Base-by-base conservation (phyloP, 305 asterid genomes). In the Fraxinus albicans region DNA sequence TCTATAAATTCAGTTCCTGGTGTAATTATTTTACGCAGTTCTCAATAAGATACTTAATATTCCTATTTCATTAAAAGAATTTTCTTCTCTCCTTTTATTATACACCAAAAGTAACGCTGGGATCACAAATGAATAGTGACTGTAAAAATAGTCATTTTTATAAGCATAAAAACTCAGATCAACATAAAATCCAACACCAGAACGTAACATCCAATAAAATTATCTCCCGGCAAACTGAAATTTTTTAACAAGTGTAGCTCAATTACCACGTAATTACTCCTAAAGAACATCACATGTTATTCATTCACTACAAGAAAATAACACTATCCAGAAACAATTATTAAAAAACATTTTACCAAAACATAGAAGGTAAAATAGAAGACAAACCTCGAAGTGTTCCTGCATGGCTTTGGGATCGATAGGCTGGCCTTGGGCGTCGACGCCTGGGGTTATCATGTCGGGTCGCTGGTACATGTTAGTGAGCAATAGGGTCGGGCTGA, bases 381-480 rank as follows among this genome's bases (percentile, higher is more conserved):
- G 29, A 29, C 4, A 65, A 75, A 95, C 99, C 98, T 95, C 99
- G 83, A 94, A 95, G 82, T 96, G 98, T 25, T 92, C 90, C 85
- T 96, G 99, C 88, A 94, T 96, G 83, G 91, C 91, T 7, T 70
- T 83, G 8, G 98, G 98, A 73, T 93, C 94, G 82, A 94, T 88
- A 0, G 96, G 95, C 6, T 90, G 93, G 12, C 98, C 98, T 79
- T 91, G 91, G 21, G 92, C 89, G 83, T 96, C 99, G 83, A 96
- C 95, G 63, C 99, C 99, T 21, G 99, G 99, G 36, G 98, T 95
- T 79, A 95, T 94, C 93, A 92, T 90, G 88, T 95, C 99, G 17
- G 98, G 99, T 3, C 98, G 89, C 88, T 92, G 98, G 86, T 96
- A 96, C 98, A 96, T 96, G 84, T 96, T 96, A 33, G 99, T 93